Base-by-base conservation (phyloP, 192 early-diverging fungal species). In the Umbelopsis sp. region DNA sequence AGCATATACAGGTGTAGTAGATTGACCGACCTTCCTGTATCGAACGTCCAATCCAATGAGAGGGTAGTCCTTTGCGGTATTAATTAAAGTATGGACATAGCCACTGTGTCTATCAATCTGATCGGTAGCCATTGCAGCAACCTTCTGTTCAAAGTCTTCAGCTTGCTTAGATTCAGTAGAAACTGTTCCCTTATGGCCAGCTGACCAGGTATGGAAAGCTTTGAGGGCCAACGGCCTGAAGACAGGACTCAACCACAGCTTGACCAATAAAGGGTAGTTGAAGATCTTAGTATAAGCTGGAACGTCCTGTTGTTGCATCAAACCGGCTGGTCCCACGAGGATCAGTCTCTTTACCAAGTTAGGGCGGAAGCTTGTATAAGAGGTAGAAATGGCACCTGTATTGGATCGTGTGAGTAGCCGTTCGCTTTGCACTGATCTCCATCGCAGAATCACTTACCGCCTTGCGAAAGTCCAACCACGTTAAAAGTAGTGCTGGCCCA, bases 281-380 rank as follows among this genome's bases (percentile, higher is more conserved):
- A 50, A 71, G 0, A 77, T 17, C n/a, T 68, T 70, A 4, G 44
- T 69, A 45, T 38, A 31, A 6, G 65, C 17, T 5, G 79, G 79
- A 11, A 74, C 32, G 31, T 73, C 74, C 4, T 52, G 32, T 14
- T 25, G n/a, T 12, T 47, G 20, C 79, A 84, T 82, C 2, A 87
- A 54, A 11, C 86, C 86, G 4, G 84, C 82, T 26, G 86, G 86
- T 4, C 77, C 78, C 31, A 84, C 47, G 0, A 87, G 72, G 2
- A 78, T 71, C 9, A 87, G 67, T 11, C 70, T 75, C 12, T 80
- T 71, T 8, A 87, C 80, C 34, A 80, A 49, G 29, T 82, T 77
- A 1, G 84, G 84, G 21, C 74, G 81, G 41, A 49, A 65, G 20
- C 71, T 54, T 24, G 79, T 80, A 68, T 80, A 87, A 6, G 74